phyloP scores from a whole-genome alignment of 31 red algal species.

The Bonnemaisonia californica region DNA sequence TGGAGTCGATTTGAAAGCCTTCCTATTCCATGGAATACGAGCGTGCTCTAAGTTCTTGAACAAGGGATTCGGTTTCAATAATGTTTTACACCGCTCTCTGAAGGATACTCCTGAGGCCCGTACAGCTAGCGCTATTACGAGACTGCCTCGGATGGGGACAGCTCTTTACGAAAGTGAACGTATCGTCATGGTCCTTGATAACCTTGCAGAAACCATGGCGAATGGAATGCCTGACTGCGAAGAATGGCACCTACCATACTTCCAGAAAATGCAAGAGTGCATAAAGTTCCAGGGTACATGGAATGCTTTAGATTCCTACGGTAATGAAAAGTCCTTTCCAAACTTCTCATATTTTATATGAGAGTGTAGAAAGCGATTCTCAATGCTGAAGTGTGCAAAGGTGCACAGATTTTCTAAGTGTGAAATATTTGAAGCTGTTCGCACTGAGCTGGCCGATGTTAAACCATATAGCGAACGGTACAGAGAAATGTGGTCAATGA shows the following conservation, averaged over 20 bases:
- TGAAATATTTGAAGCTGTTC: no score
- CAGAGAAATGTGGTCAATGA: neutral
- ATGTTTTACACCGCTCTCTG: no score
- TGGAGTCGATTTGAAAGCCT: no score
- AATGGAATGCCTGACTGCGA: neutral
- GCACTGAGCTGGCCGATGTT: neutral
- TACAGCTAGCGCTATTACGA: no score
- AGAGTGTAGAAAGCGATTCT: neutral
- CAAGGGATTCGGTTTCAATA: no score
- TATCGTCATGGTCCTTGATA: no score
- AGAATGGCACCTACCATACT: neutral
- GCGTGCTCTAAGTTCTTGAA: no score
- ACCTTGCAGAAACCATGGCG: neutral
- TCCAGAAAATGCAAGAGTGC: neutral
- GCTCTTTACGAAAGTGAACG: no score
- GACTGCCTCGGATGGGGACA: no score
- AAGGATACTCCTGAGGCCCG: no score
- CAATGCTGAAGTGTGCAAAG: neutral
- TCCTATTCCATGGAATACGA: no score
- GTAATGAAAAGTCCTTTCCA: neutral
- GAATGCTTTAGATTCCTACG: neutral
- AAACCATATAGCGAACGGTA: neutral
- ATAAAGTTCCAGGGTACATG: neutral
- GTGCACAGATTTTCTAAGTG: neutral
- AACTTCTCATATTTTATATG: neutral